Evolutionary conservation across 768 basidiomycete species (phyloP), one percentile per base, ranked within the genome.

Genomic region (Cystofilobasidium ferigula): DNA sequence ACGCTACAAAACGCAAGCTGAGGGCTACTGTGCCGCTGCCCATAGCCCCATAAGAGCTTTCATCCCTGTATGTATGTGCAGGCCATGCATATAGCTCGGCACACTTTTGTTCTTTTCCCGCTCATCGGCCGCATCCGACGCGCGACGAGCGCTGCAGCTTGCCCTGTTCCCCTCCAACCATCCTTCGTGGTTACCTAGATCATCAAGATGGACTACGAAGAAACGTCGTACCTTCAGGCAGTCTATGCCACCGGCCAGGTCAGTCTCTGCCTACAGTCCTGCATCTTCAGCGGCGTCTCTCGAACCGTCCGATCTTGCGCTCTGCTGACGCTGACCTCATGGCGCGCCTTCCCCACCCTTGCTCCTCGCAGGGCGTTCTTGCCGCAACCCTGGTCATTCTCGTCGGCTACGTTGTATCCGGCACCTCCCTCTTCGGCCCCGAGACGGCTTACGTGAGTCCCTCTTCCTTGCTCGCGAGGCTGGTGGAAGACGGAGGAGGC

Each of bases 161-260:
- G n/a, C n/a, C n/a, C n/a, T n/a, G n/a, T n/a, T n/a, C n/a, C n/a
- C n/a, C n/a, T n/a, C n/a, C n/a, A n/a, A n/a, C n/a, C n/a, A n/a
- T n/a, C n/a, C n/a, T n/a, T n/a, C n/a, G n/a, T n/a, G n/a, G n/a
- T n/a, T n/a, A n/a, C n/a, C n/a, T n/a, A n/a, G n/a, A n/a, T n/a
- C n/a, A n/a, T n/a, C n/a, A n/a, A 59, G 51, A 67, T 67, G 65
- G 65, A 67, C 7, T 61, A 56, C 61, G 65, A 67, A 45, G 20
- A 24, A 9, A 32, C 42, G 40, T 56, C 60, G 0, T 67, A 56
- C 36, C 59, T 67, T 9, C 38, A 36, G 0, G 60, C 53, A 24
- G 58, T 60, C 0, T 67, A 61, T n/a, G 56, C 45, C 12, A 18
- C 48, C 2, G 51, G 58, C 34, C 65, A 67, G 60, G 65, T 67